A percentile compares a stretch with the other conserved stretches of the same genome.
Conservation (phyloP, 495 filamentous ascomycete species). For the Pyrenula massariospora region DNA sequence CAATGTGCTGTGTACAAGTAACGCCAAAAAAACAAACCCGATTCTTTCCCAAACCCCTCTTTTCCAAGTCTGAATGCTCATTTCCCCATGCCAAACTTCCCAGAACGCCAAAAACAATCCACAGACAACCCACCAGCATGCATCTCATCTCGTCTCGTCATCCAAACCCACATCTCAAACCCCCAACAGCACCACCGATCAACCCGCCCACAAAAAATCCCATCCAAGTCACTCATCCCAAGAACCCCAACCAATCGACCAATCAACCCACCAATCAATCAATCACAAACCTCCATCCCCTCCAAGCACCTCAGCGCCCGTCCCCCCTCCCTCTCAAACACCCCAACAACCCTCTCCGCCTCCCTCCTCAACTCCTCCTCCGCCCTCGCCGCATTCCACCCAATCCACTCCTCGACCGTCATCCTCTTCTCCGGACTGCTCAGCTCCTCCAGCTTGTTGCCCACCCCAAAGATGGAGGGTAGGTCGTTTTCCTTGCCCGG, state of each 20-base stretch:
- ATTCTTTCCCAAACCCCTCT: too few species aligned
- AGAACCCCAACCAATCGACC: too few species aligned
- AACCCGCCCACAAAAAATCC: too few species aligned
- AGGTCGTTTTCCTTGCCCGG: slow-evolving; percentile 41
- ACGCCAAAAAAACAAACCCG: too few species aligned
- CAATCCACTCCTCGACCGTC: slow-evolving; percentile 89
- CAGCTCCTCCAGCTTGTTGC: slow-evolving; percentile 42
- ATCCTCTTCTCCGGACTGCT: slow-evolving; percentile 72
- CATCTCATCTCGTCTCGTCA: too few species aligned
- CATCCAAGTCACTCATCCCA: background rate
- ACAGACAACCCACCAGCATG: too few species aligned
- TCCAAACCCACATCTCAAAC: too few species aligned
- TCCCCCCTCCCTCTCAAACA: slow-evolving; percentile 73
- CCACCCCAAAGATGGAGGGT: slow-evolving; percentile 20
- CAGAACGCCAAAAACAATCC: too few species aligned
- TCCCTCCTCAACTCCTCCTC: slow-evolving; percentile 67
- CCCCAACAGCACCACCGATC: too few species aligned
- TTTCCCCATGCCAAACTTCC: too few species aligned
- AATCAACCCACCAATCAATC: background rate
- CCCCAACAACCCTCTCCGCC: slow-evolving; percentile 67
- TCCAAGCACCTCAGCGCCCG: slow-evolving; percentile 67
- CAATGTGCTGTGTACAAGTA: too few species aligned
- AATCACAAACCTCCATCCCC: slow-evolving; percentile 41
- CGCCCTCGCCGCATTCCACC: slow-evolving; percentile 62
- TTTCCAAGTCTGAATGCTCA: too few species aligned